phyloP scores from a whole-genome alignment of 2,329 filamentous ascomycete species.

The Karstenula rhodostoma region DNA sequence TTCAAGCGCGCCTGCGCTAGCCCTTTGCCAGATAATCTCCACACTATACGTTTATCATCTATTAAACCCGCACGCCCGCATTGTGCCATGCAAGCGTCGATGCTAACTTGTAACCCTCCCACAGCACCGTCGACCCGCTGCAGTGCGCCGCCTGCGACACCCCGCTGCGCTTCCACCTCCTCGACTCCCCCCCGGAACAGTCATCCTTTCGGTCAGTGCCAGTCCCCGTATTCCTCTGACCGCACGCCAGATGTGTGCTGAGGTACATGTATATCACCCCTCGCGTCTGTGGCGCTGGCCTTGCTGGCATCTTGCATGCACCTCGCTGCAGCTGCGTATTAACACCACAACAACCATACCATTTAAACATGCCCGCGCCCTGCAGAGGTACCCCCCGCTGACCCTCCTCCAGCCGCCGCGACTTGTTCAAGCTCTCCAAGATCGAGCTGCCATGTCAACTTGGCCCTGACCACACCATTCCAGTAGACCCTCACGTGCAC shows the following conservation, averaged over 20 bases:
- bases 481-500: conserved; percentile 40
- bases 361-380: conserved; percentile 22
- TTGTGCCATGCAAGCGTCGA: conserved; percentile 12
- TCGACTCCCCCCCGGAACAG: conserved; percentile 38
- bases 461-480: conserved; percentile 28
- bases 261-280: conserved; percentile 10
- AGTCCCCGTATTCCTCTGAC: conserved; percentile 14
- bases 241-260: conserved; percentile 9
- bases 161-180: conserved; percentile 42
- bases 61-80: conserved; percentile 45
- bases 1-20: conserved; percentile 46
- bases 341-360: conserved; percentile 27
- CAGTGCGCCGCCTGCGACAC: conserved; percentile 39
- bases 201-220: conserved; percentile 43
- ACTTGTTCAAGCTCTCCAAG: conserved; percentile 51
- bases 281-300: conserved; percentile 22
- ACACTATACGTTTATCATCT: conserved; percentile 50
- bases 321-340: conserved; percentile 28
- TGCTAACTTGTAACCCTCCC: background rate
- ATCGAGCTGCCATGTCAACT: conserved; percentile 49
- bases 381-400: conserved; percentile 8
- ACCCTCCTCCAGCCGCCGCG: conserved; percentile 38
- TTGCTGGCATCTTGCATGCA: conserved; percentile 30
- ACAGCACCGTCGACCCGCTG: conserved; percentile 6
- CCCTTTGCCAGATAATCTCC: conserved; percentile 42